Evolutionary conservation across 1,284 basidiomycete species (phyloP).

Genomic region (Phylloboletellus chloephorus): DNA sequence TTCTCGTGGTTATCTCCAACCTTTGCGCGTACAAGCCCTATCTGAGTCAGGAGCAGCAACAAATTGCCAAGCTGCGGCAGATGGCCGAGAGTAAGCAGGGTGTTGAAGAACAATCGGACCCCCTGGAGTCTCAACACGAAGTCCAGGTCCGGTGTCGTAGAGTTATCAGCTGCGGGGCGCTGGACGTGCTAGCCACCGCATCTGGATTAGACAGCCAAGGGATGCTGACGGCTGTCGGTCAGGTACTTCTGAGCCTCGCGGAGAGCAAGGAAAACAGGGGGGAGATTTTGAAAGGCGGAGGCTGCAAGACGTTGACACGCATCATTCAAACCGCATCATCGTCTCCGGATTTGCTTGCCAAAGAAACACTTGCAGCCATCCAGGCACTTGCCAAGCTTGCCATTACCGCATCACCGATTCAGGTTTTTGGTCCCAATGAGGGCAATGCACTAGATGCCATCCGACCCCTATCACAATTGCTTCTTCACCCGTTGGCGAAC

Average conservation of each 20-base stretch:
- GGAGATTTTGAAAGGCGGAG: constrained; percentile 78
- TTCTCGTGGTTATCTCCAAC: constrained; percentile 71
- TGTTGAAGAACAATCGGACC: constrained; percentile 26
- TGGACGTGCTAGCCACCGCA: constrained; percentile 60
- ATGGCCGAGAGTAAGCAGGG: constrained; percentile 53
- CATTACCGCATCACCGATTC: constrained; percentile 85
- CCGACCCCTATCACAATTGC: constrained; percentile 66
- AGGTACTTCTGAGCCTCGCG: constrained; percentile 65
- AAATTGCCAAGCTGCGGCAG: constrained; percentile 68
- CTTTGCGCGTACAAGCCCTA: constrained; percentile 65
- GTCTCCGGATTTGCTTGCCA: constrained; percentile 22
- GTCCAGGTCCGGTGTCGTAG: constrained; percentile 56
- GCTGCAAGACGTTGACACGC: constrained; percentile 58
- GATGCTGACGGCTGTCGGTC: constrained; percentile 46
- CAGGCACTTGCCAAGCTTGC: constrained; percentile 91
- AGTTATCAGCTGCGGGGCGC: constrained; percentile 55
- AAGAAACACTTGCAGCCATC: constrained; percentile 50
- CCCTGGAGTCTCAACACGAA: constrained; percentile 56
- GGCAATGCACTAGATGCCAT: constrained; percentile 77
- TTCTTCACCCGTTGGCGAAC: constrained; percentile 62
- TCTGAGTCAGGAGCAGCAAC: constrained; percentile 72
- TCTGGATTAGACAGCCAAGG: constrained; percentile 52
- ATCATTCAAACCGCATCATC: constrained; percentile 49
- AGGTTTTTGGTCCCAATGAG: constrained; percentile 82
- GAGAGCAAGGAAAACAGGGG: constrained; percentile 77